Conservation (phyloP, 768 basidiomycete genomes). For the Pisolithus tinctorius region DNA sequence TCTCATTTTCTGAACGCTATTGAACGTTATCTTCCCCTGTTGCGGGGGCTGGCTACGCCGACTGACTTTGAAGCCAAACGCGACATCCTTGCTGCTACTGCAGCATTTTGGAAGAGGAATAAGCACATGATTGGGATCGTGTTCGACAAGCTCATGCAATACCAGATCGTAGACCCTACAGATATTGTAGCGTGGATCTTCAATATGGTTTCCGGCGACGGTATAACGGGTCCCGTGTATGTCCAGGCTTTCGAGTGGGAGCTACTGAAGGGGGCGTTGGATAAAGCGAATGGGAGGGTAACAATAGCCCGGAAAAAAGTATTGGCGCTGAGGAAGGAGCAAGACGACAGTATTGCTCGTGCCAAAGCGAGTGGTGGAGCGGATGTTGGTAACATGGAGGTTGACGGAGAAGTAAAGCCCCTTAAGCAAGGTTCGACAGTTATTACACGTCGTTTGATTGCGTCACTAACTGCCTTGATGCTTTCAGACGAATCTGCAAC, state of each 20-base stretch:
- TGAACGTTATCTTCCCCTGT: conserved; percentile 81
- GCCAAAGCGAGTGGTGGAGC: conserved; percentile 57
- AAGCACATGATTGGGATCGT: conserved; percentile 87
- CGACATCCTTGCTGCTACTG: conserved; percentile 65
- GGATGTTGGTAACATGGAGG: conserved; percentile 48
- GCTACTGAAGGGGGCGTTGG: conserved; percentile 70
- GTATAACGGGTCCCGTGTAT: conserved; percentile 21
- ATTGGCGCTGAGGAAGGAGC: conserved; percentile 72
- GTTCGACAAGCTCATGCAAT: conserved; percentile 97
- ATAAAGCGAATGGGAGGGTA: conserved; percentile 89
- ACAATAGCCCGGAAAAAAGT: conserved; percentile 71
- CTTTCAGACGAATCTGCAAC: conserved; percentile 37
- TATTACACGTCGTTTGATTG: neutral
- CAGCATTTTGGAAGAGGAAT: conserved; percentile 78
- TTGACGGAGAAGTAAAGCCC: conserved; percentile 68
- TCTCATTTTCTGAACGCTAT: conserved; percentile 97
- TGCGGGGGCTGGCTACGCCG: conserved; percentile 51
- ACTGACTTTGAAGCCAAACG: conserved; percentile 53
- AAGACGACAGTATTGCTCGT: conserved; percentile 76
- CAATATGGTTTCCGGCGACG: conserved; percentile 38
- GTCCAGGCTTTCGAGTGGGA: conserved; percentile 78
- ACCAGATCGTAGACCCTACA: conserved; percentile 91
- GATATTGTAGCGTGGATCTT: conserved; percentile 90
- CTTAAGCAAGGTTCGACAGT: conserved; percentile 31
- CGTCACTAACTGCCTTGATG: neutral